Evolutionary conservation across 495 filamentous ascomycete genomes (phyloP), one percentile per base, ranked within the genome.

Genomic region (Trichoderma orchidacearum): DNA sequence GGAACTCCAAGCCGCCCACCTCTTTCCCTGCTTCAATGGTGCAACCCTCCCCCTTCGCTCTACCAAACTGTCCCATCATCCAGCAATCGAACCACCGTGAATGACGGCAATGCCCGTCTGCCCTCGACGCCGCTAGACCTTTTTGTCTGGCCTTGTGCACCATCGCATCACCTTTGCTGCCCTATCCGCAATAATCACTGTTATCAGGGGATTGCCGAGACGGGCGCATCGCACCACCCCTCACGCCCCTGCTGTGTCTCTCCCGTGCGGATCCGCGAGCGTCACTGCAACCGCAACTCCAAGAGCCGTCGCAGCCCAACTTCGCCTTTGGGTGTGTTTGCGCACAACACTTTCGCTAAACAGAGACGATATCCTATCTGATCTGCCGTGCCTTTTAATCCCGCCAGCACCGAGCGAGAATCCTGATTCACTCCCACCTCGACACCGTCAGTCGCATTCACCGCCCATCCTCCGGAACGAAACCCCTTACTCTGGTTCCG

Each of bases 331-430:
- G 41, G 41, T 48, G 18, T 25, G 11, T 48, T 48, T 25, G 8
- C 15, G 41, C 41, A 23, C 41, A 48, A 13, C 5, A 27, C 9
- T 25, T 52, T 30, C 17, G 34, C 55, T 64, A 54, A 64, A 31
- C 32, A 27, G 27, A 48, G 15, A 38, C 9, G 21, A 48, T 11
- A 28, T 23, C n/a, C 6, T 23, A 28, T 9, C 3, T 17, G n/a
- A 48, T 7, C 28, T 18, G n/a, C 29, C n/a, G n/a, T n/a, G n/a
- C n/a, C n/a, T 27, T 3, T 27, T 25, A 25, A 48, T 48, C 41
- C 8, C 7, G 21, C 21, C 21, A 11, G 21, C 18, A 17, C 41
- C 15, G 36, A n/a, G n/a, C n/a, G 41, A 23, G 21, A 48, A n/a
- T n/a, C n/a, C n/a, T n/a, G n/a, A n/a, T n/a, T n/a, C n/a, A n/a